phyloP scores from a whole-genome alignment of 1,284 basidiomycete species.

The Papiliotrema terrestris region DNA sequence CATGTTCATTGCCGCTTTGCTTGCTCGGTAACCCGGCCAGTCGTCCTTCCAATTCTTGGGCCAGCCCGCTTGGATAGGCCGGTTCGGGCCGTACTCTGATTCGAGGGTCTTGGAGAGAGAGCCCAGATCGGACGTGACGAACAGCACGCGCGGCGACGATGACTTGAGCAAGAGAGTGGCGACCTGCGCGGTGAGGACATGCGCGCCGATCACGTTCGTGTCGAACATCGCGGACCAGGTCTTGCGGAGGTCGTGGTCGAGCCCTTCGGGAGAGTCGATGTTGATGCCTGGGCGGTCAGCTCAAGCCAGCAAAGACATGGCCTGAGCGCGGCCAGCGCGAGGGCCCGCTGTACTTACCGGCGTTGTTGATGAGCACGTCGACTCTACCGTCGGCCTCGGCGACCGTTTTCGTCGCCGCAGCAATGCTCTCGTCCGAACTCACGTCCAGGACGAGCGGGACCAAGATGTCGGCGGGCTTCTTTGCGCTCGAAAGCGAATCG shows the following conservation, averaged over 20 bases:
- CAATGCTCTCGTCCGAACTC: constrained; percentile 2
- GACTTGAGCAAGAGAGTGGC: constrained; percentile 9
- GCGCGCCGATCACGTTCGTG: constrained; percentile 10
- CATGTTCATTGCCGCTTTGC: background rate
- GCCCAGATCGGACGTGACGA: background rate
- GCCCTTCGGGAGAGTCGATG: background rate
- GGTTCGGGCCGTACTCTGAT: background rate
- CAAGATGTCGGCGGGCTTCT: background rate
- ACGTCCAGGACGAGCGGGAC: background rate
- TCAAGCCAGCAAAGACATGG: background rate
- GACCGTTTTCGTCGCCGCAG: background rate
- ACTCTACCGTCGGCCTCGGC: constrained; percentile 11
- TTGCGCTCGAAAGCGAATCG: background rate
- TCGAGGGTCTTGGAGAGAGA: background rate
- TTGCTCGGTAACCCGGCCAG: background rate
- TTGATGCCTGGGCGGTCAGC: too few species aligned
- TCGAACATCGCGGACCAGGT: constrained; percentile 1
- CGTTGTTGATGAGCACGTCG: constrained; percentile 34
- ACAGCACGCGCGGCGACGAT: constrained; percentile 2
- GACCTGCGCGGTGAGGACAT: constrained; percentile 6
- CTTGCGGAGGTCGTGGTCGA: background rate
- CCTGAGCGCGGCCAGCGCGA: background rate
- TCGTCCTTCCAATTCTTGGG: background rate
- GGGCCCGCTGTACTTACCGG: too few species aligned
- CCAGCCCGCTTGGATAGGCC: background rate